phyloP scores from a whole-genome alignment of 1,139 yeast species.

The Yamadazyma dendronema region DNA sequence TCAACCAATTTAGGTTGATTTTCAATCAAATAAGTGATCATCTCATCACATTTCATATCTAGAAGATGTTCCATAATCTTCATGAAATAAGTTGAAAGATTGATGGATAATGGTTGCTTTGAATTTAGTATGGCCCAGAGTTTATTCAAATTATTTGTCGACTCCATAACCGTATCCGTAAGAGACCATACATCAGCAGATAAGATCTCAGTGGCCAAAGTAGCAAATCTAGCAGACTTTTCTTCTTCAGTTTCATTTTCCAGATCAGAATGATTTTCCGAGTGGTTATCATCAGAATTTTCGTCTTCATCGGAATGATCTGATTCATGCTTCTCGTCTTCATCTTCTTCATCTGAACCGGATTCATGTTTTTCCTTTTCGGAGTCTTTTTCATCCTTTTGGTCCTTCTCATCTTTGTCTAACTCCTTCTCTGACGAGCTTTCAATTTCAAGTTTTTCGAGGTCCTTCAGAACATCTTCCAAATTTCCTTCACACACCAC shows the following conservation, averaged over 20 bases:
- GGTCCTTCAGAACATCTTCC: not conserved
- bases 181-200: slow-evolving; percentile 95
- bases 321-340: slow-evolving; percentile 15
- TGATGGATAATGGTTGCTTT: slow-evolving; percentile 59
- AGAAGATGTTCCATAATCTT: slow-evolving; percentile 90
- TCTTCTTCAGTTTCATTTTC: slow-evolving; percentile 47
- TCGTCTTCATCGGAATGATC: too few species aligned
- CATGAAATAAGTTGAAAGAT: slow-evolving; percentile 84
- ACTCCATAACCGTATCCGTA: slow-evolving; percentile 87
- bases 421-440: not conserved
- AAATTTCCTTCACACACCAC: slow-evolving; percentile 50
- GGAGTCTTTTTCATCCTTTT: slow-evolving; percentile 20
- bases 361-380: too few species aligned
- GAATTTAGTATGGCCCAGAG: slow-evolving; percentile 78
- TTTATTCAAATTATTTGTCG: slow-evolving; percentile 58
- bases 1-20: slow-evolving; percentile 63
- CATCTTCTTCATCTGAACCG: slow-evolving; percentile 24
- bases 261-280: slow-evolving; percentile 5
- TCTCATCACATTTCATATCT: slow-evolving; percentile 86
- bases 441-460: not conserved
- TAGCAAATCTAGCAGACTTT: slow-evolving; percentile 66
- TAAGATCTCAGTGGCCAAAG: slow-evolving; percentile 85
- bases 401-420: slow-evolving; percentile 1
- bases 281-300: slow-evolving; percentile 26
- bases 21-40: slow-evolving; percentile 66